Base-by-base conservation (phyloP, 331 rosid species). In the Pyracantha coccinea region DNA sequence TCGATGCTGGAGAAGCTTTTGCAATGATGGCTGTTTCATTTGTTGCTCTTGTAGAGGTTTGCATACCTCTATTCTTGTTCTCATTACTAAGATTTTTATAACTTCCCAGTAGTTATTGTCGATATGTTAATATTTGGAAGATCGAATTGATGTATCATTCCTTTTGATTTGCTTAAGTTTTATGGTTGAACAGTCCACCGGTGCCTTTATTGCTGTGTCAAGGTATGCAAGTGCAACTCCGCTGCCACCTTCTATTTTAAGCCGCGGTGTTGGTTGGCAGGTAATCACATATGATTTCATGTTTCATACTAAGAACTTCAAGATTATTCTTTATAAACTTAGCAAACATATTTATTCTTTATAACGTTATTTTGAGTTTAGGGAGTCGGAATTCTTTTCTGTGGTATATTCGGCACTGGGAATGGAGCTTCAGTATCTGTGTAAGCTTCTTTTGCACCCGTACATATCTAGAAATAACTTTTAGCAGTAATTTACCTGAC, bases 11-110 rank as follows among this genome's bases (percentile, higher is more conserved):
- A 65, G 99, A 94, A 86, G 82, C 97, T 71, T 94, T 94, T 80
- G 97, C 99, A 59, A 94, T 94, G 99, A 94, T 94, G 99, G 91
- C 96, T 75, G 87, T 94, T 81, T 86, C 96, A 28, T 87, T 94
- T 78, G 99, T 94, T 81, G 89, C 96, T 58, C 91, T 94, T 55
- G 97, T 92, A 41, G 99, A 94, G 99, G 99, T 93, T 21, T 58
- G 61, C 31, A 57, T 52, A 11, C 66, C 24, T 19, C n/a, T 50
- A 6, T 17, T 31, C 31, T 1, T 68, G 28, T 74, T 9, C 44
- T 35, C 44, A 9, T 35, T 8, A 9, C 44, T 35, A 35, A 35
- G 44, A 35, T 35, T 35, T 35, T 35, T 35, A 35, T 35, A 35
- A 35, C 44, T 35, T 35, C 12, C 44, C 44, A 35, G 44, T 35